These are phyloP conservation scores for Clavispora asparagi DNA, from an alignment of 805 yeast species.

Conservation along the genomic window DNA sequence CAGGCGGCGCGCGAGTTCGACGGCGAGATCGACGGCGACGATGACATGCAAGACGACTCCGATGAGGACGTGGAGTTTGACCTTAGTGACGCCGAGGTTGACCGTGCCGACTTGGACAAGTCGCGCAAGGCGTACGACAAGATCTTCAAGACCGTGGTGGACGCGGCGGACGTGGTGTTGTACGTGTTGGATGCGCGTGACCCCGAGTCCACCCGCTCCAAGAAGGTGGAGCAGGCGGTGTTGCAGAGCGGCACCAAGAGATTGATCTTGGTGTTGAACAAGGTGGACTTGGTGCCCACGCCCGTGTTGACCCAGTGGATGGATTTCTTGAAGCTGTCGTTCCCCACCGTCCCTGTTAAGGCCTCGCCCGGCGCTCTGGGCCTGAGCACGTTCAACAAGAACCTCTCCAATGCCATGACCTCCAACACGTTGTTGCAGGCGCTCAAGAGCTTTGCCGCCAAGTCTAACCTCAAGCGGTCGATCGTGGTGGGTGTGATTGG, in stretches of 20 bases:
- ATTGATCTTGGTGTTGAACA: conserved; percentile 79
- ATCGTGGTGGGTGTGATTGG: conserved; percentile 95
- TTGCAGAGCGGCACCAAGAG: conserved; percentile 76
- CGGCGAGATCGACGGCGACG: conserved; percentile 44
- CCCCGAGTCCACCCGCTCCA: conserved; percentile 91
- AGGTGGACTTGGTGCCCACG: conserved; percentile 89
- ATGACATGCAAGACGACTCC: conserved; percentile 22
- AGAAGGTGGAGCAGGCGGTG: conserved; percentile 86
- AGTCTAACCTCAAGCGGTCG: conserved; percentile 81
- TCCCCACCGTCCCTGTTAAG: conserved; percentile 88
- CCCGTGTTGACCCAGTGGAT: conserved; percentile 82
- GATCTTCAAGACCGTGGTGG: conserved; percentile 88
- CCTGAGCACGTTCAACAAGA: conserved; percentile 64
- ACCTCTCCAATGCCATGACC: conserved; percentile 64
- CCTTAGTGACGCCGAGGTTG: conserved; percentile 38
- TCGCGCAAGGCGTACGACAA: conserved; percentile 91
- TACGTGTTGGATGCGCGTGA: conserved; percentile 97
- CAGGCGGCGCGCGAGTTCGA: conserved; percentile 74
- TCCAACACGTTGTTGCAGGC: conserved; percentile 72
- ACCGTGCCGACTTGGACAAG: conserved; percentile 51
- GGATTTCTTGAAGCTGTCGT: conserved; percentile 66
- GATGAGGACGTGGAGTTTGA: conserved; percentile 42
- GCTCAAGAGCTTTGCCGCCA: conserved; percentile 78
- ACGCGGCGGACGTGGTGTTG: conserved; percentile 82
- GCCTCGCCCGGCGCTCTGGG: conserved; percentile 74